Conservation (phyloP, 306 rosid species). For the Alnus glutinosa region DNA sequence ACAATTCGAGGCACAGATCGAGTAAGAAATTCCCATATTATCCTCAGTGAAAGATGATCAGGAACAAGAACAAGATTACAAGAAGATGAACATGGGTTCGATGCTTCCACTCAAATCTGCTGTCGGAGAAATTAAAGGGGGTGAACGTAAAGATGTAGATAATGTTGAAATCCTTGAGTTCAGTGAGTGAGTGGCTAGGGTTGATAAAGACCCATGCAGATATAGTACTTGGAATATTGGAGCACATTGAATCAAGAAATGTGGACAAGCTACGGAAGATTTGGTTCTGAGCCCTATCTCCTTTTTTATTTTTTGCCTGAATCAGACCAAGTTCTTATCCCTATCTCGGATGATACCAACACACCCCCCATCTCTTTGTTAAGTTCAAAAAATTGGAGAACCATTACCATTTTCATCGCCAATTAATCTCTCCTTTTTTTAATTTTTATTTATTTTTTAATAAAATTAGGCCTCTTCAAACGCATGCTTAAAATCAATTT, state of each 20-base stretch:
- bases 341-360: constrained; percentile 14
- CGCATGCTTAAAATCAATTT: no score
- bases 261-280: constrained; percentile 25
- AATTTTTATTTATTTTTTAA: no score
- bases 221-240: constrained; percentile 5
- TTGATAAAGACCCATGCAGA: constrained; percentile 38
- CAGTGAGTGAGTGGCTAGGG: constrained; percentile 34
- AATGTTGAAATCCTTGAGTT: constrained; percentile 24
- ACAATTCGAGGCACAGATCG: constrained; percentile 13
- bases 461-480: no score
- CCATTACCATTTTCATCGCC: no score
- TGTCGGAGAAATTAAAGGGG: constrained; percentile 49
- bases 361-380: constrained; percentile 10
- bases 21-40: background rate
- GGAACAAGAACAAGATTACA: background rate
- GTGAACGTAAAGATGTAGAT: constrained; percentile 32
- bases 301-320: no score
- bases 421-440: no score
- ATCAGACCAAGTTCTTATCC: background rate
- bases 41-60: constrained; percentile 17
- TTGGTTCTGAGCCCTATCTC: background rate
- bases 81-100: constrained; percentile 14
- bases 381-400: background rate
- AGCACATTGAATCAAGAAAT: constrained; percentile 14
- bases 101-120: constrained; percentile 34